A percentile compares a stretch with the other conserved stretches of the same genome.
phyloP scores from a whole-genome alignment of 225 moss, liverwort and hornwort species.

The Thuidium tamariscinum region DNA sequence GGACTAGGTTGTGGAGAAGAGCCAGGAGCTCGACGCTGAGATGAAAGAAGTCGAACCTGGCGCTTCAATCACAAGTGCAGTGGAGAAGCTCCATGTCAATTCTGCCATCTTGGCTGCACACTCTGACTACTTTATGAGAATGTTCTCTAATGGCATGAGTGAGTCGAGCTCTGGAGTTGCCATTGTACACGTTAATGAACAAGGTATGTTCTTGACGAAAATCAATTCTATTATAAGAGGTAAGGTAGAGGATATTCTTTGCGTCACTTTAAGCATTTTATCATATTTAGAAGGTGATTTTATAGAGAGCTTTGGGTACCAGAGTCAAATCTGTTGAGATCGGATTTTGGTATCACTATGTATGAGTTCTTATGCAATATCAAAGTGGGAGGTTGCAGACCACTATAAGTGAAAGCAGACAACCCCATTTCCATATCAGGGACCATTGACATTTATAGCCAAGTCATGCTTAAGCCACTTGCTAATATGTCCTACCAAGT shows the following conservation, averaged over 20 bases:
- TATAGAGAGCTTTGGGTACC: background rate
- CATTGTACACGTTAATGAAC: constrained; percentile 46
- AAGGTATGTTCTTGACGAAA: constrained; percentile 22
- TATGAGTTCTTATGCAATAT: background rate
- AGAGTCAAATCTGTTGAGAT: background rate
- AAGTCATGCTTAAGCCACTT: background rate
- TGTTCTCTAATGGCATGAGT: constrained; percentile 81
- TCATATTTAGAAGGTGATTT: background rate
- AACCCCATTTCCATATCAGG: background rate
- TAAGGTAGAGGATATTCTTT: background rate
- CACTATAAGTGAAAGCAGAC: background rate
- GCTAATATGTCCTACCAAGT: background rate
- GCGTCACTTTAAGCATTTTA: background rate
- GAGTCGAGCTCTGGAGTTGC: constrained; percentile 64
- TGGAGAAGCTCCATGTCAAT: constrained; percentile 58
- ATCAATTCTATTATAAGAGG: background rate
- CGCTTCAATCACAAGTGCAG: background rate
- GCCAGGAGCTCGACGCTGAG: background rate
- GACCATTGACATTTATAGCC: background rate
- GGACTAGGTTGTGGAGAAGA: constrained; percentile 22
- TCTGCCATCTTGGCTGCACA: constrained; percentile 71
- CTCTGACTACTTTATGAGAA: constrained; percentile 69
- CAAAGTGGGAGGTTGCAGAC: background rate
- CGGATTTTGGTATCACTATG: background rate
- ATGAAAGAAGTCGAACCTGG: background rate